Percentiles rank a stretch among this genome's conserved stretches.
phyloP scores from a whole-genome alignment of 2,329 filamentous ascomycete genomes.

The Alternaria sp. region DNA sequence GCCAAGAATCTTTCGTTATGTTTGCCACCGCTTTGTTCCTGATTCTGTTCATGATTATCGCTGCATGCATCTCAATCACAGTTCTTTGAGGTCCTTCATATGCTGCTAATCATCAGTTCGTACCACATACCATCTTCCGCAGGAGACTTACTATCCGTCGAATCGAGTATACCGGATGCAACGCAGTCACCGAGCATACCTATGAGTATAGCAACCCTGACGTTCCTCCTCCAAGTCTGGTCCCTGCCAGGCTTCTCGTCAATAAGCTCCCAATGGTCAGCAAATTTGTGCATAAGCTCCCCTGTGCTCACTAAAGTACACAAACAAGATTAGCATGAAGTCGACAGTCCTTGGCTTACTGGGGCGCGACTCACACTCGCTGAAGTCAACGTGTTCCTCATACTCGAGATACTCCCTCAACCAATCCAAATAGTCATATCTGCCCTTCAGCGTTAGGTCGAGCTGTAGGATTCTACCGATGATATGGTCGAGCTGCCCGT shows the following conservation, averaged over 20 bases:
- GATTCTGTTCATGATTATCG: accelerated
- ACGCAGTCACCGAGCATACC: background rate
- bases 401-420: too few relatives aligned
- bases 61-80: background rate
- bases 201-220: accelerated
- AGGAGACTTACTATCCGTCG: background rate
- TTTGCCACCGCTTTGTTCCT: background rate
- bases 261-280: background rate
- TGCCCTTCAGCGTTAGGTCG: too few relatives aligned
- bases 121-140: accelerated
- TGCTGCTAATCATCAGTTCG: background rate
- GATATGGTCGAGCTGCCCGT: too few relatives aligned
- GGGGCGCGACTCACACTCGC: too few relatives aligned
- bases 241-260: background rate
- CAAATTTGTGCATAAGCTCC: background rate
- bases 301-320: background rate
- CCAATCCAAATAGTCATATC: too few relatives aligned
- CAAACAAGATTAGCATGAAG: too few relatives aligned
- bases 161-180: background rate
- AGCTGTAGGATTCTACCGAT: too few relatives aligned
- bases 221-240: background rate
- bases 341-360: too few relatives aligned
- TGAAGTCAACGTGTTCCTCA: too few relatives aligned
- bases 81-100: background rate
- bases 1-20: accelerated